Evolutionary conservation across 2,329 filamentous ascomycete genomes (phyloP).

Genomic region (Ceratocystiopsis brevicomis): DNA sequence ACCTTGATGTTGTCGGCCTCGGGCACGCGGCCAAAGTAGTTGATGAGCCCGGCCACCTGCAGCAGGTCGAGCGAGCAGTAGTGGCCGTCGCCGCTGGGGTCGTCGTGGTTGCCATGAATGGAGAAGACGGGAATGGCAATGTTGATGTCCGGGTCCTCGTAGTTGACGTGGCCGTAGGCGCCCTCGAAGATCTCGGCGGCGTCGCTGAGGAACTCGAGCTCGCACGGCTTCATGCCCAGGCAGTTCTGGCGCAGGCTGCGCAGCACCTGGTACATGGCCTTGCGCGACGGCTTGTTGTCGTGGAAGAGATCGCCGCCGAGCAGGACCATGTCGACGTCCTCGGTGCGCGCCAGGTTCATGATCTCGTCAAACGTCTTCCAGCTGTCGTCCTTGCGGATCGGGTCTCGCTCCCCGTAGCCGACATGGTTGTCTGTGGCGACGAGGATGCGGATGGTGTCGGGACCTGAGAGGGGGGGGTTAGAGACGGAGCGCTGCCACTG

Average conservation of each 20-base stretch:
- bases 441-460: constrained; percentile 86
- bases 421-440: constrained; percentile 96
- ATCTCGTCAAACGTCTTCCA: constrained; percentile 94
- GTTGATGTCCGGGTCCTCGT: constrained; percentile 94
- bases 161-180: constrained; percentile 87
- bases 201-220: constrained; percentile 86
- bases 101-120: constrained; percentile 96
- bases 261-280: constrained; percentile 96
- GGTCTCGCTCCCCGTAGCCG: constrained; percentile 82
- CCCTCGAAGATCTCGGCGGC: constrained; percentile 79
- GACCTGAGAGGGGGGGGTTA: constrained; percentile 20
- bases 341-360: constrained; percentile 67
- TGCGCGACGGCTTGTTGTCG: constrained; percentile 91
- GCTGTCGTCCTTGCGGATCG: constrained; percentile 88
- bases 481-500: not conserved
- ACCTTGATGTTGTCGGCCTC: constrained; percentile 86
- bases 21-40: constrained; percentile 85
- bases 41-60: constrained; percentile 77
- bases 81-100: constrained; percentile 90
- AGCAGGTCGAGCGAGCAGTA: constrained; percentile 79
- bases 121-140: constrained; percentile 94
- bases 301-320: constrained; percentile 92
- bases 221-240: constrained; percentile 84
- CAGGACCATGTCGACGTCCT: constrained; percentile 95
- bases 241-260: constrained; percentile 83